Evolutionary conservation across 2,329 filamentous ascomycete genomes (phyloP), one percentile per base, ranked within the genome.

Genomic region (Sporothrix curviconia): DNA sequence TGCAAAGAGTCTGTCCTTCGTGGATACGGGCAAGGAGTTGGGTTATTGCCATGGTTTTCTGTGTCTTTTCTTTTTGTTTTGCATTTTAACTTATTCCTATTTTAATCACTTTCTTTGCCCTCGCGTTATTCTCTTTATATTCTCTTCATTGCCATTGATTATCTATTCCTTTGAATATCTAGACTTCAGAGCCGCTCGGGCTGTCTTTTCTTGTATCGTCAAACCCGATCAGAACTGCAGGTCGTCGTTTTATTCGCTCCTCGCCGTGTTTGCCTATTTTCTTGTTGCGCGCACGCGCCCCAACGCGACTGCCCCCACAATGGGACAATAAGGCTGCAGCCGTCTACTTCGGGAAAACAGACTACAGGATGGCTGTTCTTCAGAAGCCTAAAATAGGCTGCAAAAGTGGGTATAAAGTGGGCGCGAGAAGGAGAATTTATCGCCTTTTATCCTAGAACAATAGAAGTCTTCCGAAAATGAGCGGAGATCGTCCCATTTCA

Each of bases 241-340:
- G 2, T 43, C 32, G 28, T 28, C 43, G 32, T 49, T 11, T n/a
- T 34, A 17, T 22, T 49, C 44, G 44, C 28, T 28, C 22, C 9
- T 50, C n/a, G 17, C 19, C 36, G 7, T 37, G 30, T 9, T 19
- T 49, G 9, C 11, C 17, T 2, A 2, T 15, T 17, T 11, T 28
- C n/a, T 36, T 22, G 12, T 28, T n/a, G 25, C n/a, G 30, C 25
- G 3, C 7, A 44, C n/a, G n/a, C n/a, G n/a, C n/a, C n/a, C 17
- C 46, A 40, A 5, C 34, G n/a, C 22, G 22, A 34, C n/a, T 37
- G 32, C 47, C 19, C 25, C 47, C 47, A 50, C 47, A 37, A 30
- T 52, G n/a, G n/a, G n/a, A 37, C 9, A 37, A 37, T 14, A 53
- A 25, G 50, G 50, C 37, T 53, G 50, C 50, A 53, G 37, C 24